phyloP scores from a whole-genome alignment of 352 stramenopile species.

The Phytophthora citricola region DNA sequence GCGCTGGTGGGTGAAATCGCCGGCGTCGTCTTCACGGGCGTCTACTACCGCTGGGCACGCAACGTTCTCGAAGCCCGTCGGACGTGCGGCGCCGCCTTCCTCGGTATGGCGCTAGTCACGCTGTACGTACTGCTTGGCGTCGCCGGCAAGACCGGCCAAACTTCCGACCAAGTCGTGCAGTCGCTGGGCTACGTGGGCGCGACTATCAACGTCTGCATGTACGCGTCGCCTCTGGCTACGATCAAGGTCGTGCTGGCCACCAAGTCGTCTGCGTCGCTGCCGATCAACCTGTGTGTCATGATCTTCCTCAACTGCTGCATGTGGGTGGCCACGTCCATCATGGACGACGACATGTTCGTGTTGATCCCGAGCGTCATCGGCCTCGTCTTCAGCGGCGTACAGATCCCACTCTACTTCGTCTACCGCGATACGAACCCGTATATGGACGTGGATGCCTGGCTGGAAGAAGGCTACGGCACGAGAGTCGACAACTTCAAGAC shows the following conservation, averaged over 20 bases:
- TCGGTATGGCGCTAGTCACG: slow-evolving; percentile 28
- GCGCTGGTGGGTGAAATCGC: slow-evolving; percentile 27
- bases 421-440: slow-evolving; percentile 36
- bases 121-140: slow-evolving; percentile 49
- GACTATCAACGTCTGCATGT: slow-evolving; percentile 56
- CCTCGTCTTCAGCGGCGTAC: slow-evolving; percentile 43
- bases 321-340: slow-evolving; percentile 57
- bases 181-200: slow-evolving; percentile 49
- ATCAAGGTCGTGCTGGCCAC: slow-evolving; percentile 56
- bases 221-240: slow-evolving; percentile 61
- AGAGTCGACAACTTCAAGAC: slow-evolving; percentile 15
- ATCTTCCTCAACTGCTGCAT: slow-evolving; percentile 61
- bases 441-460: slow-evolving; percentile 24
- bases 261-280: slow-evolving; percentile 63
- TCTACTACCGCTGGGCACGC: slow-evolving; percentile 35
- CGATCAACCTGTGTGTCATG: slow-evolving; percentile 55
- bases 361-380: slow-evolving; percentile 56
- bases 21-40: slow-evolving; percentile 26
- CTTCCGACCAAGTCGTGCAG: slow-evolving; percentile 20
- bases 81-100: slow-evolving; percentile 12
- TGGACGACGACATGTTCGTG: slow-evolving; percentile 54
- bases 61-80: slow-evolving; percentile 24
- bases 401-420: slow-evolving; percentile 65
- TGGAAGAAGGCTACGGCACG: slow-evolving; percentile 33
- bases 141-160: slow-evolving; percentile 40